These are phyloP conservation scores for Malbranchea zuffiana DNA, from an alignment of 2,329 filamentous ascomycete genomes.

Conservation along the genomic window DNA sequence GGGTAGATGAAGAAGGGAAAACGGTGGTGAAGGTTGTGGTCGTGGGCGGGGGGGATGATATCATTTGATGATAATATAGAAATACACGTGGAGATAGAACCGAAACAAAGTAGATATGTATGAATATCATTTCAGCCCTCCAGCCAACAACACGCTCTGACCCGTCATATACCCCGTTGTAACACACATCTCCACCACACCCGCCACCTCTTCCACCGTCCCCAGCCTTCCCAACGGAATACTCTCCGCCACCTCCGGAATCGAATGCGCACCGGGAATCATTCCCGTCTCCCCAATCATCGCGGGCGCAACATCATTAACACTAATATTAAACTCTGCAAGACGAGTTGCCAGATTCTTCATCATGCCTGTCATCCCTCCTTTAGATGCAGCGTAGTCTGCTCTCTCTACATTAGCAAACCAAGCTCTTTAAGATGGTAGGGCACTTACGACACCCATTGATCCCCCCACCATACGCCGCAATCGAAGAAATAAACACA, in stretches of 20 bases:
- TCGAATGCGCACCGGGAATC: conserved; percentile 49
- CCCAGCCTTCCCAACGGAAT: conserved; percentile 51
- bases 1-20: conserved; percentile 41
- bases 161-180: conserved; percentile 52
- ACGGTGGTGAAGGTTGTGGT: conserved; percentile 46
- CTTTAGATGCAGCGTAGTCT: conserved; percentile 50
- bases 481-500: conserved; percentile 53
- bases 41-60: conserved; percentile 19
- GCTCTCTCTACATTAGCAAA: not conserved
- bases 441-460: conserved; percentile 45
- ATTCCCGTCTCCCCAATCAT: conserved; percentile 57
- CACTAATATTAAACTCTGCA: conserved; percentile 50
- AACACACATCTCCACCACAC: conserved; percentile 50
- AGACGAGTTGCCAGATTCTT: conserved; percentile 51
- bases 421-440: not conserved
- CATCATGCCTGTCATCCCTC: conserved; percentile 54
- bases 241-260: conserved; percentile 48
- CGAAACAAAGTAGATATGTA: too few relatives aligned
- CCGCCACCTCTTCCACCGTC: conserved; percentile 49
- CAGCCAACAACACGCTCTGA: conserved; percentile 44
- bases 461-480: conserved; percentile 52
- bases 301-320: conserved; percentile 58
- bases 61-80: not conserved
- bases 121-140: conserved; percentile 36
- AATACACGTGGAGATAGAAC: not conserved